Conservation (phyloP, 768 basidiomycete species). For the Macrolepiota albuminosa region DNA sequence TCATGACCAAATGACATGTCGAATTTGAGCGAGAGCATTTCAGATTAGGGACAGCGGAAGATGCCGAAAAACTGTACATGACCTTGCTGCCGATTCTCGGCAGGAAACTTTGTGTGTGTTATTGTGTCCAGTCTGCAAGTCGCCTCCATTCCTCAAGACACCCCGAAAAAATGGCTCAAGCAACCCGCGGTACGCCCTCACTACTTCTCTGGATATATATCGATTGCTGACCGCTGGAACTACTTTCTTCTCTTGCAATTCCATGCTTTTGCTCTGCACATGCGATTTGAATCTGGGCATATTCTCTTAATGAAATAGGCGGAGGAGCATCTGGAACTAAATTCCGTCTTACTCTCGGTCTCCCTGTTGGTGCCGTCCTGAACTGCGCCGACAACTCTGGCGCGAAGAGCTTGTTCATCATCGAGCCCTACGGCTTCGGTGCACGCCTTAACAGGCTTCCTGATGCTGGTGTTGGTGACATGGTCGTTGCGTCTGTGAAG, state of each 20-base stretch:
- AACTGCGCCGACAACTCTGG: conserved; percentile 99
- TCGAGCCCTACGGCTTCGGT: conserved; percentile 94
- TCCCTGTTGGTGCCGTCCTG: conserved; percentile 89
- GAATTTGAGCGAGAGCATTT: not conserved
- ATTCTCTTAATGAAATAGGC: conserved; percentile 22
- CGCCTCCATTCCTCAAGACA: conserved; percentile 22
- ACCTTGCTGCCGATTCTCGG: conserved; percentile 17
- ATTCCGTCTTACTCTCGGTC: conserved; percentile 92
- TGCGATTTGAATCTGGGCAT: not conserved
- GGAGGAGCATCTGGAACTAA: conserved; percentile 87
- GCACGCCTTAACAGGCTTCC: conserved; percentile 96
- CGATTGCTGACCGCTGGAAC: conserved; percentile 1
- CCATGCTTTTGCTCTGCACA: not conserved
- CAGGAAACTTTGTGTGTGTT: conserved; percentile 23
- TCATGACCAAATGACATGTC: not conserved
- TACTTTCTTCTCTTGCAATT: not conserved
- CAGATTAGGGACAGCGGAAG: conserved; percentile 7
- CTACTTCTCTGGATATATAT: not conserved
- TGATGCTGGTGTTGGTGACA: conserved; percentile 92
- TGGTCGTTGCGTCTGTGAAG: conserved; percentile 97
- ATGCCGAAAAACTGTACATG: conserved; percentile 26
- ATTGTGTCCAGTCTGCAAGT: conserved; percentile 13
- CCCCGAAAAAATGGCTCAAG: conserved; percentile 28
- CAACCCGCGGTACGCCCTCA: conserved; percentile 22
- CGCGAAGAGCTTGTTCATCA: conserved; percentile 92